Base-by-base conservation (phyloP, 2,329 filamentous ascomycete genomes). In the Chaetomium globosum region DNA sequence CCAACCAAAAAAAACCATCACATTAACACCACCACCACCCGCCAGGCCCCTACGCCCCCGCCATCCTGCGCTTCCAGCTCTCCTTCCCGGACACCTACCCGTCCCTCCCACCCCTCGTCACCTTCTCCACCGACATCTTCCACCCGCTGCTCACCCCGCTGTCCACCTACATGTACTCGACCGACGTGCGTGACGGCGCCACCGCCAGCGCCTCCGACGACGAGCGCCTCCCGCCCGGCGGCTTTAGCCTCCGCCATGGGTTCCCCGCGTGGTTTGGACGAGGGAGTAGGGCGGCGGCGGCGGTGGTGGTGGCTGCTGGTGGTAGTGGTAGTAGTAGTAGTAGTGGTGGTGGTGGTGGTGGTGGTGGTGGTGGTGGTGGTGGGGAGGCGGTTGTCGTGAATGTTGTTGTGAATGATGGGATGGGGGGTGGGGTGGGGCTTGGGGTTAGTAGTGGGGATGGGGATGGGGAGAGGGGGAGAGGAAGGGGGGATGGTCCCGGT, bases 101-200 rank as follows among this genome's bases (percentile, higher is more conserved):
- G 13, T 80, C 83, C 59, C 80, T 91, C 23, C 91, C 94, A 59
- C 95, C 95, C 10, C 82, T 93, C 21, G 87, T 99, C 70, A 94
- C 89, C 62, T 97, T 99, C 77, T 86, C 87, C 54, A 96, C 92
- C 71, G 94, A 98, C 75, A 89, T 98, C 71, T 99, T 98, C 77
- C 94, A 99, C 76, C 94, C 94, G 21, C 83, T 99, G 51, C 89
- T 98, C 70, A 93, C 93, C 8, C 93, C 95, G 46, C 83, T 96
- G 67, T 97, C 93, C n/a, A 97, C 92, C 3, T 96, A 97, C 78
- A 95, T 92, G 74, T 96, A 96, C 80, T 90, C 92, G 51, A 93
- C 91, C 67, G 89, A 90, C 64, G 87, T 90, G 43, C 86, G 90
- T 67, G 88, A 88, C 67, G 85, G 85, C 63, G 91, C 91, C 56